A percentile compares a stretch with the other conserved stretches of the same genome.
Evolutionary conservation across 176 grass and related monocot genomes (phyloP).

Genomic region (Alopecurus myosuroides): DNA sequence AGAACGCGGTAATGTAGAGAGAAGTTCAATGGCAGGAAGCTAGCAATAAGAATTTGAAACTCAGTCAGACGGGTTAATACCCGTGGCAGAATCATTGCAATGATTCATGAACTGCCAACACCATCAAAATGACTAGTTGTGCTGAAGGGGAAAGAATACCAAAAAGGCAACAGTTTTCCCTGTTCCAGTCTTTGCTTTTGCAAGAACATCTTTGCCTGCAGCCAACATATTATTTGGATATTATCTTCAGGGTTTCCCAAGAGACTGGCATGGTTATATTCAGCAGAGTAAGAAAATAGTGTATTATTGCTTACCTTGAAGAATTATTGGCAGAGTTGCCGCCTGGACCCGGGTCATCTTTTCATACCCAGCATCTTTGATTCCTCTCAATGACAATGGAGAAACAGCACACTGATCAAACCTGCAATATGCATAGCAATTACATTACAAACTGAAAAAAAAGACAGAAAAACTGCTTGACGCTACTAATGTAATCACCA

Average conservation of each 20-base stretch:
- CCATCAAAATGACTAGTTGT: conserved; percentile 20
- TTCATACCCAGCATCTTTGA: conserved; percentile 75
- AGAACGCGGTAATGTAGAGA: conserved; percentile 59
- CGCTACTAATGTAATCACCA: background rate
- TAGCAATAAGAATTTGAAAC: conserved; percentile 37
- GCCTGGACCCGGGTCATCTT: conserved; percentile 68
- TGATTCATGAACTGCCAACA: background rate
- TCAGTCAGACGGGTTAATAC: conserved; percentile 32
- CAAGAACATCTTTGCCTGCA: conserved; percentile 94
- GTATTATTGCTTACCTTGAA: conserved; percentile 34
- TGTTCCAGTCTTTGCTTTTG: conserved; percentile 97
- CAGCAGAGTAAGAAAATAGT: background rate
- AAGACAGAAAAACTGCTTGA: background rate
- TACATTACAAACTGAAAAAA: background rate
- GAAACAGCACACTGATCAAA: conserved; percentile 71
- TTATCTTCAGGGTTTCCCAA: background rate
- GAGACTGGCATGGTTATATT: background rate
- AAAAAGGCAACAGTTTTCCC: conserved; percentile 98
- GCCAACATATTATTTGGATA: conserved; percentile 14
- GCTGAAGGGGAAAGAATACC: conserved; percentile 45
- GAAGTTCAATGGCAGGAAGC: conserved; percentile 91
- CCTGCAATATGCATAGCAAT: conserved; percentile 25
- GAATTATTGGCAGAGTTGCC: conserved; percentile 63
- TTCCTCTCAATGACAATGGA: conserved; percentile 36
- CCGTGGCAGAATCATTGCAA: background rate